Percentiles rank a stretch among this genome's conserved stretches.
phyloP scores from a whole-genome alignment of 129 eudicot species.

The Dittrichia graveolens region DNA sequence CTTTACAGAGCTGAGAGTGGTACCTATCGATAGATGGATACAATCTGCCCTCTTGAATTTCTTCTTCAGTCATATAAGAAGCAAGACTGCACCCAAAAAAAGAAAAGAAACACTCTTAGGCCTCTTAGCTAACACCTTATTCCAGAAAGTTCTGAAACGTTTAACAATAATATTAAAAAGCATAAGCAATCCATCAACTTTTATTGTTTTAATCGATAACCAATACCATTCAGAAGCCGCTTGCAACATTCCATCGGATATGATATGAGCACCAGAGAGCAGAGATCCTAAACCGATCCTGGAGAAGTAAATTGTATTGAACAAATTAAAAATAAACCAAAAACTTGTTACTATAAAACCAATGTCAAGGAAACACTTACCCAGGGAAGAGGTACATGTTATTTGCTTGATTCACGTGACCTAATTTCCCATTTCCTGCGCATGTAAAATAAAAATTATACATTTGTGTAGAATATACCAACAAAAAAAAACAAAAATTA shows the following conservation, averaged over 20 bases:
- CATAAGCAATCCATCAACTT: constrained; percentile 12
- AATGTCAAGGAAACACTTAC: constrained; percentile 44
- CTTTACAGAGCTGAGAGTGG: neutral
- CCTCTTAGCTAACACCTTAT: neutral
- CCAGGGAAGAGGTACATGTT: constrained; percentile 99
- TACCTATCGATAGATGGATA: constrained; percentile 94
- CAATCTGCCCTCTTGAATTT: constrained; percentile 77
- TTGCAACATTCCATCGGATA: constrained; percentile 94
- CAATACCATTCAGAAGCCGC: constrained; percentile 93
- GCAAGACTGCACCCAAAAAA: constrained; percentile 74
- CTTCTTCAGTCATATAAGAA: constrained; percentile 93
- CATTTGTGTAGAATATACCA: neutral
- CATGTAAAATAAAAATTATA: constrained; percentile 15
- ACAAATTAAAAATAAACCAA: neutral
- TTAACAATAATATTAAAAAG: neutral
- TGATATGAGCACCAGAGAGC: constrained; percentile 86
- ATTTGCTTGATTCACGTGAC: constrained; percentile 98
- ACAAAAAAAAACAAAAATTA: neutral
- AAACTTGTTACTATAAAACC: neutral
- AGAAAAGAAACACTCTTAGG: no score
- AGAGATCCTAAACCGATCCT: constrained; percentile 98
- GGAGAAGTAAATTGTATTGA: constrained; percentile 26
- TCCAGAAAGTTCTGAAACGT: neutral
- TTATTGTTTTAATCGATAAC: constrained; percentile 9
- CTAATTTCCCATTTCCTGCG: constrained; percentile 94